Evolutionary conservation across 2,329 filamentous ascomycete genomes (phyloP), one percentile per base, ranked within the genome.

Genomic region (Aspergillus spinulosporus): DNA sequence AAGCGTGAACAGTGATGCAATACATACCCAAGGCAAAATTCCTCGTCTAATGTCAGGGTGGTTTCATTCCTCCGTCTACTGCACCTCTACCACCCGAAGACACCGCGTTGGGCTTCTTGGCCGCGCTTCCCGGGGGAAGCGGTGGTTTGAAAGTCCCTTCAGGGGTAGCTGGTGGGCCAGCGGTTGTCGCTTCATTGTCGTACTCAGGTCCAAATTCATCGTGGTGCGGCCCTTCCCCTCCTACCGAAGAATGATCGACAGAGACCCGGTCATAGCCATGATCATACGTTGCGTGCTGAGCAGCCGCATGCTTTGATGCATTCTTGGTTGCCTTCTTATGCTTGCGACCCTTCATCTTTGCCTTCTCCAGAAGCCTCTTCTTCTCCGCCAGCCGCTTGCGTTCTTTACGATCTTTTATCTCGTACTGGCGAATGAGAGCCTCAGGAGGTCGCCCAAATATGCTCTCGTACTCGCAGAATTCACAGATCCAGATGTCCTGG

Each of bases 391-490:
- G 81, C 61, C 92, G 85, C 66, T 90, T 90, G 48, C 91, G 87
- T 70, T 90, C 87, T 58, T 89, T 88, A 37, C 91, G 87, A 69
- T 97, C 94, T 72, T 96, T 97, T 70, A 93, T 89, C 75, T 99
- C 94, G 69, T 97, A 99, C 60, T 92, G 86, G 42, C 90, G 85
- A 61, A 97, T 95, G 53, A 99, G 77, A 49, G 91, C 91, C 65
- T 85, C 83, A 0, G 94, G 94, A 2, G 89, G 89, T 51, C 82
- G 82, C n/a, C 93, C 93, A 71, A 96, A 97, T 49, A 99, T 97
- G 51, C 86, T 85, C 74, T 97, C 93, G 70, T 97, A 99, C 73
- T 99, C 94, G 78, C 94, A 99, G 71, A 97, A 97, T 68, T 97
- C 90, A 75, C 94, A 99, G 46, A 97, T 92, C 90, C 92, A 97